These are phyloP conservation scores for Physcia stellaris DNA, from an alignment of 495 filamentous ascomycete genomes.

Conservation along the genomic window DNA sequence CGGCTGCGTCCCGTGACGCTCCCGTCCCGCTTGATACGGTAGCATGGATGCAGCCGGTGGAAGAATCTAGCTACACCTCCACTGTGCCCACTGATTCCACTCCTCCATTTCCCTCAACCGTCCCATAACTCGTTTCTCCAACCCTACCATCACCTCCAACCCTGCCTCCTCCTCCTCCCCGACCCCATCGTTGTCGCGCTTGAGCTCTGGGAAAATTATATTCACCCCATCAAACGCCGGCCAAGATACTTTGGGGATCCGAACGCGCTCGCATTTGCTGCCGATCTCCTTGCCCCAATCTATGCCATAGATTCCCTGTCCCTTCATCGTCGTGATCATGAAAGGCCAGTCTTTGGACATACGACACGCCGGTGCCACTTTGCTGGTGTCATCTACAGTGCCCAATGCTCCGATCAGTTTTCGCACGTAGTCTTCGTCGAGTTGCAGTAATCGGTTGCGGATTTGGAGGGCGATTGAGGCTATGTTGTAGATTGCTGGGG, in stretches of 20 bases:
- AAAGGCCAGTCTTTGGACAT: conserved; percentile 1
- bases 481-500: background rate
- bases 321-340: conserved; percentile 4
- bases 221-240: conserved; percentile 1
- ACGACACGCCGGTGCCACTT: conserved; percentile 3
- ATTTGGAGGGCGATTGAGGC: conserved; percentile 1
- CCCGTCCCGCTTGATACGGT: too few species aligned
- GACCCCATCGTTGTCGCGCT: background rate
- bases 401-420: conserved; percentile 6
- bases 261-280: conserved; percentile 2
- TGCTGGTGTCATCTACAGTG: conserved; percentile 2
- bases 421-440: conserved; percentile 6
- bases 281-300: conserved; percentile 7
- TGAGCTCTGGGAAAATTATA: background rate
- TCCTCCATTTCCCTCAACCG: background rate
- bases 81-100: background rate
- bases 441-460: background rate
- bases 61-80: background rate
- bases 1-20: too few species aligned
- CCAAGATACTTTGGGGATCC: background rate
- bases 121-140: background rate
- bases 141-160: background rate
- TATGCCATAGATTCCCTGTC: conserved; percentile 5
- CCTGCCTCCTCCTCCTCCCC: background rate
- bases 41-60: too few species aligned